A percentile compares a stretch with the other conserved stretches of the same genome.
Conservation (phyloP, 2,329 filamentous ascomycete species). For the Aspergillus costaricaensis region DNA sequence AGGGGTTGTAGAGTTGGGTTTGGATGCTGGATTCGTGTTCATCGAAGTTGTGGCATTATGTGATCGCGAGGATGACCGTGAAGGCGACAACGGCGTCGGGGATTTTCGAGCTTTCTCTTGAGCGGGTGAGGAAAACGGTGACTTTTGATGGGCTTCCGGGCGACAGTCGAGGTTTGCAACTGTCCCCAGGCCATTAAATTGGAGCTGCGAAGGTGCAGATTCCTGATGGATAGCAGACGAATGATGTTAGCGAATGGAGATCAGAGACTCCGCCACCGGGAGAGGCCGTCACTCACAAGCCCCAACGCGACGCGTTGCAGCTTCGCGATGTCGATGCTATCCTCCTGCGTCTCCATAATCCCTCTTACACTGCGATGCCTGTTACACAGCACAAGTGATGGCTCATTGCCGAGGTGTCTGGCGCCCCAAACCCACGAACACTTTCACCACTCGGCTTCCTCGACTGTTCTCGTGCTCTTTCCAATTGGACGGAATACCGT, state of each 20-base stretch:
- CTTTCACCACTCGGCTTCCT: not conserved
- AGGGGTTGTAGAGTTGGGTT: slow-evolving; percentile 19
- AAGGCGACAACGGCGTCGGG: slow-evolving; percentile 12
- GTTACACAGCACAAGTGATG: not conserved
- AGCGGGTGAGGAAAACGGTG: slow-evolving; percentile 9
- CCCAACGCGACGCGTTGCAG: slow-evolving; percentile 46
- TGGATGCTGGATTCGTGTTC: slow-evolving; percentile 12
- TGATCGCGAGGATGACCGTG: slow-evolving; percentile 5
- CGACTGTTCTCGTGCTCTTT: no score
- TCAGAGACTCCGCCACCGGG: slow-evolving; percentile 26
- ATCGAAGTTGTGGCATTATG: slow-evolving; percentile 25
- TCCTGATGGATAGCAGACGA: slow-evolving; percentile 26
- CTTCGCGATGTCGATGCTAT: slow-evolving; percentile 44
- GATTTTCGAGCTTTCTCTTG: slow-evolving; percentile 14
- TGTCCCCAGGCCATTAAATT: slow-evolving; percentile 15
- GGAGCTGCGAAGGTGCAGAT: slow-evolving; percentile 31
- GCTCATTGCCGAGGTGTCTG: not conserved
- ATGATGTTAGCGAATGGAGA: slow-evolving; percentile 28
- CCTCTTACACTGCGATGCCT: not conserved
- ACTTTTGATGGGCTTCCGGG: slow-evolving; percentile 2
- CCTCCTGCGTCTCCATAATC: slow-evolving; percentile 42
- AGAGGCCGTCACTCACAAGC: slow-evolving; percentile 36
- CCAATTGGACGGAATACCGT: no score
- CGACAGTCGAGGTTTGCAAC: slow-evolving; percentile 9
- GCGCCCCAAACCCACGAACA: not conserved